Percentiles rank a stretch among this genome's conserved stretches.
These are phyloP conservation scores for Phytophthora tentaculata DNA, from an alignment of 352 stramenopile species.

Conservation along the genomic window DNA sequence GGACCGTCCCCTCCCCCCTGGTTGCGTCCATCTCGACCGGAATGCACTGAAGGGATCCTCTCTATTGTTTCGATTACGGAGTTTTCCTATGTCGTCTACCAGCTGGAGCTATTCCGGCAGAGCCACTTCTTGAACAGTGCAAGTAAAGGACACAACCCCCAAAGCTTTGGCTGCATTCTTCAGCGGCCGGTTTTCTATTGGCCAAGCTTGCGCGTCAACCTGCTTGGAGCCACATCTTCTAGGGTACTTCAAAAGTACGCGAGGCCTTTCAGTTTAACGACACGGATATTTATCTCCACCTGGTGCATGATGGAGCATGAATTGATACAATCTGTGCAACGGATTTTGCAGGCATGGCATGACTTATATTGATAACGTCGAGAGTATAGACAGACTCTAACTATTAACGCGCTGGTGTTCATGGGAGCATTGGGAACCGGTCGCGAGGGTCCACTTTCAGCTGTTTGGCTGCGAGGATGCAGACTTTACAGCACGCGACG, in stretches of 20 bases:
- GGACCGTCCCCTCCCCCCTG: conserved; percentile 23
- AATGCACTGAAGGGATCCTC: conserved; percentile 11
- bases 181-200: conserved; percentile 14
- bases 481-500: conserved; percentile 59
- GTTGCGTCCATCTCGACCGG: conserved; percentile 18
- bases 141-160: conserved; percentile 12
- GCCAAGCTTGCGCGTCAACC: not conserved
- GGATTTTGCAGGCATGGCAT: no score
- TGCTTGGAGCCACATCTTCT: conserved; percentile 29
- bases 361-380: conserved; percentile 27
- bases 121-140: conserved; percentile 18
- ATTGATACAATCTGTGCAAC: conserved; percentile 3
- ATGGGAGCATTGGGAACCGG: conserved; percentile 53
- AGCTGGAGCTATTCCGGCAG: conserved; percentile 27
- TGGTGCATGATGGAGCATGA: conserved; percentile 11
- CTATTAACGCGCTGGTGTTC: not conserved
- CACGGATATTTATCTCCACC: not conserved
- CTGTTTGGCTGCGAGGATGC: conserved; percentile 47
- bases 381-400: conserved; percentile 6
- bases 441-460: conserved; percentile 57
- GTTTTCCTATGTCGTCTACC: conserved; percentile 10
- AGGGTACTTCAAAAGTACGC: conserved; percentile 20
- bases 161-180: not conserved
- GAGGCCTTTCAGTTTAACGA: conserved; percentile 7
- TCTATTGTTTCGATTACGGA: conserved; percentile 14